Evolutionary conservation across 2,329 filamentous ascomycete genomes (phyloP), one percentile per base, ranked within the genome.

Genomic region (Fusarium floridanum): DNA sequence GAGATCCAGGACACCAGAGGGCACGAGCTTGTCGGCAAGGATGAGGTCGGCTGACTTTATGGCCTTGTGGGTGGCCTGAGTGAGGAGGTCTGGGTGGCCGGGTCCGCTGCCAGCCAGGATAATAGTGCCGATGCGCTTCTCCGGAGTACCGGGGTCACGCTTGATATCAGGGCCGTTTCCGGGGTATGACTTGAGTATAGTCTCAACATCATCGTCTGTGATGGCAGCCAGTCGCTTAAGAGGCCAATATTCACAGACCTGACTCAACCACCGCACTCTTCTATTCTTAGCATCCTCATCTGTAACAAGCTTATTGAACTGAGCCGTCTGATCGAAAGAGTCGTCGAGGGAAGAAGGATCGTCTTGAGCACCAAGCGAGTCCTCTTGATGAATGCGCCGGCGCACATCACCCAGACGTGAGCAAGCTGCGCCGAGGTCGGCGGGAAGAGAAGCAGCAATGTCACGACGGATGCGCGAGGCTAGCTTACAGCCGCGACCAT

Each of bases 161-260:
- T 78, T 74, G 77, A 78, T 70, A 16, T 73, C 70, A 2, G 69
- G 66, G 3, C 64, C 62, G 75, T 79, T 60, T 66, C 79, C 79
- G 6, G 87, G 85, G 79, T 97, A 98, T 3, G 93, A 91, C 72
- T 89, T 85, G n/a, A 99, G 87, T 0, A 98, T 90, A 14, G 85
- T 82, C 17, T 94, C 91, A 8, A 98, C 91, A 76, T 98, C 95
- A 10, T 89, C 88, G 78, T 98, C 94, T 5, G 90, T 92, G 73
- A 98, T 92, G 45, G 89, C 88, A 9, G 95, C 95, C 2, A 99
- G 89, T 20, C 94, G 91, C 73, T 91, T 92, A 29, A 99, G 87
- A 2, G 97, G 95, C 97, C 97, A 99, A 84, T 99, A 99, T 85
- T 99, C 97, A 87, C 97, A 99, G 62, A 99, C 95, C 81, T 99